Evolutionary conservation across 495 filamentous ascomycete species (phyloP).

Genomic region (Podospora tetraspora): DNA sequence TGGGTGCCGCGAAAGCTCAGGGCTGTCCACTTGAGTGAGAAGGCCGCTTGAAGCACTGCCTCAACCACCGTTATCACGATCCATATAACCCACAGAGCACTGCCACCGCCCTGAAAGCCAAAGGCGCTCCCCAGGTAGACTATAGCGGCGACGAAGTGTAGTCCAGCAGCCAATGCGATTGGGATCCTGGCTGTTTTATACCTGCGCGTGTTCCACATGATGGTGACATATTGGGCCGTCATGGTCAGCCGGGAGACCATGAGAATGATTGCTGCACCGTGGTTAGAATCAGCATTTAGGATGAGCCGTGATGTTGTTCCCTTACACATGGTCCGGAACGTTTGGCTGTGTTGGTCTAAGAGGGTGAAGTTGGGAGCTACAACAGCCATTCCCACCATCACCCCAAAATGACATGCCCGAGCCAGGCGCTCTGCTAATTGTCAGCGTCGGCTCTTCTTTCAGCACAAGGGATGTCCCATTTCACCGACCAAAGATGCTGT

Average conservation of each 20-base stretch:
- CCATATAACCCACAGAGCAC: constrained; percentile 35
- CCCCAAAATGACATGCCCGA: constrained; percentile 56
- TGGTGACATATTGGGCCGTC: constrained; percentile 51
- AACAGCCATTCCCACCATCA: constrained; percentile 60
- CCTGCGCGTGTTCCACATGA: constrained; percentile 40
- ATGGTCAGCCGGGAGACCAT: constrained; percentile 53
- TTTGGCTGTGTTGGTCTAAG: constrained; percentile 36
- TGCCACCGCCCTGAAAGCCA: constrained; percentile 29
- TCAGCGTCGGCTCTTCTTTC: background rate
- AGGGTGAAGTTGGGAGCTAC: constrained; percentile 39
- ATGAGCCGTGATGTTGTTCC: constrained; percentile 30
- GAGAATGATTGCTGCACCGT: constrained; percentile 43
- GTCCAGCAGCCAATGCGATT: constrained; percentile 36
- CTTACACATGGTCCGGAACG: constrained; percentile 48
- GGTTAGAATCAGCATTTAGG: no score
- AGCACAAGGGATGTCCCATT: background rate
- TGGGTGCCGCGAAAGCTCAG: constrained; percentile 61
- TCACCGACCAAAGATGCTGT: constrained; percentile 49
- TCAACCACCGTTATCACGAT: constrained; percentile 53
- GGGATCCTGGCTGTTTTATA: constrained; percentile 32
- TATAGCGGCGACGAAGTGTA: constrained; percentile 40
- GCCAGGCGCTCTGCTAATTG: constrained; percentile 39
- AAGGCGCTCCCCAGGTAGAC: constrained; percentile 49
- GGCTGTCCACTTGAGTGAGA: constrained; percentile 48
- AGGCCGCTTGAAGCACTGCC: constrained; percentile 43